phyloP scores from a whole-genome alignment of 495 filamentous ascomycete species.

The Bacidia gigantensis region DNA sequence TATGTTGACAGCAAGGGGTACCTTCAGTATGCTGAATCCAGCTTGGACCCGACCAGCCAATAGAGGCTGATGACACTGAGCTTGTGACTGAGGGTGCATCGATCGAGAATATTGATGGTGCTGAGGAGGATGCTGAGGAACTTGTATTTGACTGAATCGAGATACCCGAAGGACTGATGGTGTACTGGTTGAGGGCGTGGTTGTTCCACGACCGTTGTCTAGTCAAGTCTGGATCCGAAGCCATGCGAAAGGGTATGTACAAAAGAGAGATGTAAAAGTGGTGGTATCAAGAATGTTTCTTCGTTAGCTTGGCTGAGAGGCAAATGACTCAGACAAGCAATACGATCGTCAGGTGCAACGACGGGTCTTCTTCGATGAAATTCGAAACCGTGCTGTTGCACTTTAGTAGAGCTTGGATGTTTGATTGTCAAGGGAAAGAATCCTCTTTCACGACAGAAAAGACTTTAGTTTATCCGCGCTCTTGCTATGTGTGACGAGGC shows the following conservation, averaged over 20 bases:
- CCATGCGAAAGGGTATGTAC: conserved; percentile 11
- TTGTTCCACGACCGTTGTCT: conserved; percentile 12
- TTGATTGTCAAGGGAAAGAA: background rate
- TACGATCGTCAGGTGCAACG: no score
- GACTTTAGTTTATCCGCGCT: no score
- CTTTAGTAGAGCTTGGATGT: background rate
- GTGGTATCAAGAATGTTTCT: background rate
- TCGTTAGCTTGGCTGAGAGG: background rate
- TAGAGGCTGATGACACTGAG: conserved; percentile 36
- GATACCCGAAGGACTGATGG: conserved; percentile 54
- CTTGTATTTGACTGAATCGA: conserved; percentile 59
- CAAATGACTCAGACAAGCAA: conserved; percentile 6
- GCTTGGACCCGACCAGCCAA: conserved; percentile 30
- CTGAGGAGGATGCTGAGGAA: conserved; percentile 62
- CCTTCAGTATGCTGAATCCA: conserved; percentile 35
- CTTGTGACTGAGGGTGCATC: conserved; percentile 47
- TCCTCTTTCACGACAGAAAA: no score
- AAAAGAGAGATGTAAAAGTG: background rate
- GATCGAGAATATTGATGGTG: conserved; percentile 68
- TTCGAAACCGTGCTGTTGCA: background rate
- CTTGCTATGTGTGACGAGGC: conserved; percentile 1
- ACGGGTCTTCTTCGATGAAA: no score
- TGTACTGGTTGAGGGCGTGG: conserved; percentile 21
- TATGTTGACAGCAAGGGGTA: conserved; percentile 5
- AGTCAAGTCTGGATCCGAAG: conserved; percentile 10